Base-by-base conservation (phyloP, 2,329 filamentous ascomycete species). In the Cadophora gregata region DNA sequence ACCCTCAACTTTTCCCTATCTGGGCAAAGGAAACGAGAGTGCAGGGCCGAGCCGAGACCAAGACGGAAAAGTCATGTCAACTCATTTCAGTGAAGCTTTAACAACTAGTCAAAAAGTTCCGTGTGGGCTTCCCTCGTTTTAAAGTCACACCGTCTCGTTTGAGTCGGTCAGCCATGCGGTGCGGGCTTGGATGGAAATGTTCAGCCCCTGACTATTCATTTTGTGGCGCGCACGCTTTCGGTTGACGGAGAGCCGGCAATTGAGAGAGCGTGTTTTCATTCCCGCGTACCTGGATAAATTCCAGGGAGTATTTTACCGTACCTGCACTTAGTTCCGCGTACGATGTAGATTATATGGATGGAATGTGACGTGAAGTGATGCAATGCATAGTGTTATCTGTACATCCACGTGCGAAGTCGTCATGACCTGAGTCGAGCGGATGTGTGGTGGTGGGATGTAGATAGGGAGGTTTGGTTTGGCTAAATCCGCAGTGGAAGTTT, bases 41-140 rank as follows among this genome's bases (percentile, higher is more conserved):
- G 50, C 53, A 55, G 62, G 62, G 53, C 53, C 62, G 62, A 64
- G 31, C 62, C 61, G 62, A 58, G 53, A 38, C 36, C 27, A 64
- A 55, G 31, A 33, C 31, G 10, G 31, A 29, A 53, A 51, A 55
- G 7, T 33, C 10, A 4, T 31, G 24, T 5, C 27, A 4, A 6
- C 9, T 14, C 5, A 31, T 24, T n/a, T 19, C 27, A n/a, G 14
- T 33, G 51, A 33, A 56, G 51, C 51, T 56, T 56, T 56, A 1
- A 4, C 16, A 33, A 56, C 33, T 5, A 33, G 12, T 33, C n/a
- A 12, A 51, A 51, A 56, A 33, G 21, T 14, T 56, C 16, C 31
- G 51, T 19, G 10, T 36, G 27, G 31, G n/a, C 29, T 51, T 25
- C 8, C 4, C 29, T 4, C 21, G n/a, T n/a, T n/a, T n/a, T n/a